A percentile compares a stretch with the other conserved stretches of the same genome.
phyloP scores from a whole-genome alignment of 441 rosid genomes.

The Arabidopsis lyrata region DNA sequence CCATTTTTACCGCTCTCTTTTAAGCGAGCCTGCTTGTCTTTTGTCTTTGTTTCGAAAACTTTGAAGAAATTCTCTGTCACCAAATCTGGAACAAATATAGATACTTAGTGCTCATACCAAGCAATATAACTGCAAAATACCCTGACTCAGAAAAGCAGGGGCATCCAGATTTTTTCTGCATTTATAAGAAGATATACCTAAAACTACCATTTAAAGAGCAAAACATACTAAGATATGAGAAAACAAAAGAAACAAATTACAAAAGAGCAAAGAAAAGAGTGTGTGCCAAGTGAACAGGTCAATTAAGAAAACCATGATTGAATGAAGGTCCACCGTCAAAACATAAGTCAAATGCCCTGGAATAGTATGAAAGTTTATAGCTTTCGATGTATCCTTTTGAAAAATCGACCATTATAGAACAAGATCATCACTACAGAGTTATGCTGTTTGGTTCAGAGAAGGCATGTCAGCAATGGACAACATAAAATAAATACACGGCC shows the following conservation, averaged over 20 bases:
- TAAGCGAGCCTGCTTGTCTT: conserved; percentile 77
- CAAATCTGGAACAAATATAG: conserved; percentile 63
- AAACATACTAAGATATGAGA: conserved; percentile 16
- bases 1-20: conserved; percentile 74
- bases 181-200: conserved; percentile 4
- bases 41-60: conserved; percentile 84
- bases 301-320: conserved; percentile 4
- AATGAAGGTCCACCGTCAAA: conserved; percentile 3
- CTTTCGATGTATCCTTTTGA: background rate
- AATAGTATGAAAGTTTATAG: conserved; percentile 3
- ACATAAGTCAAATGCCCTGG: conserved; percentile 9
- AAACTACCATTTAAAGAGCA: conserved; percentile 12
- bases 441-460: conserved; percentile 29
- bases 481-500: conserved; percentile 31
- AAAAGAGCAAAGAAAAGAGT: conserved; percentile 11
- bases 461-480: conserved; percentile 33
- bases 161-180: conserved; percentile 23
- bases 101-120: conserved; percentile 37
- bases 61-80: conserved; percentile 69
- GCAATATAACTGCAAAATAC: conserved; percentile 1
- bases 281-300: conserved; percentile 15
- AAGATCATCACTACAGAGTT: conserved; percentile 16
- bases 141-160: conserved; percentile 4
- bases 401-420: conserved; percentile 12
- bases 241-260: conserved; percentile 1